Conservation (phyloP, 2,329 filamentous ascomycete species). For the Corinectria fuckeliana region DNA sequence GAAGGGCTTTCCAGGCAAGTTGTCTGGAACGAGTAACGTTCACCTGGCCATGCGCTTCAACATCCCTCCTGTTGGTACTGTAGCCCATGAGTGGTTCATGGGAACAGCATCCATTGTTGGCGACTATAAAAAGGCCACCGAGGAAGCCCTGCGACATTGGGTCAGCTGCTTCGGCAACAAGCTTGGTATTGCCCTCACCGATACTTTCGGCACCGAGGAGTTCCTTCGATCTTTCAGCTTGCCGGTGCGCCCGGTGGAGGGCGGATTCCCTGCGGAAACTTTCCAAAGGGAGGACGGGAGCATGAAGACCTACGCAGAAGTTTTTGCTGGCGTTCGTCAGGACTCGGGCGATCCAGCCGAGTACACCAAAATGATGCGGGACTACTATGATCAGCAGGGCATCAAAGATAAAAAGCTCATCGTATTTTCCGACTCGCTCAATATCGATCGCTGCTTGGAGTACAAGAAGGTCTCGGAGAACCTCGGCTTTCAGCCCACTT, state of each 20-base stretch:
- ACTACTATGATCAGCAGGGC: slow-evolving; percentile 79
- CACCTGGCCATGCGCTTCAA: slow-evolving; percentile 95
- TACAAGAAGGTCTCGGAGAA: slow-evolving; percentile 86
- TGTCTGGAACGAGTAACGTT: slow-evolving; percentile 93
- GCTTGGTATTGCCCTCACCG: slow-evolving; percentile 87
- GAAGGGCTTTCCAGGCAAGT: slow-evolving; percentile 71
- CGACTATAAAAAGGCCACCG: slow-evolving; percentile 84
- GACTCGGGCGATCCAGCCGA: slow-evolving; percentile 86
- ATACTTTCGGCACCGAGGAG: slow-evolving; percentile 91
- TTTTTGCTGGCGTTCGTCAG: slow-evolving; percentile 85
- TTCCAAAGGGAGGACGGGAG: slow-evolving; percentile 49
- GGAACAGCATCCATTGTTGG: slow-evolving; percentile 89
- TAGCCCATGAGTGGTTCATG: slow-evolving; percentile 99
- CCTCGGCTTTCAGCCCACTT: slow-evolving; percentile 82
- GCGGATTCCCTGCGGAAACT: slow-evolving; percentile 50
- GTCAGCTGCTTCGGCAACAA: slow-evolving; percentile 87
- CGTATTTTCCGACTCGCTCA: slow-evolving; percentile 94
- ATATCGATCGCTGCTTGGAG: slow-evolving; percentile 87
- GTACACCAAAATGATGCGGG: slow-evolving; percentile 79
- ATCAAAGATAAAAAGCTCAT: slow-evolving; percentile 85
- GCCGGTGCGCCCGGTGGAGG: slow-evolving; percentile 57
- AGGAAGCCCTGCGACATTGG: slow-evolving; percentile 87
- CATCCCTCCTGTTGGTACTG: slow-evolving; percentile 83
- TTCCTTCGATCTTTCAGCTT: slow-evolving; percentile 86
- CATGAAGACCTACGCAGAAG: slow-evolving; percentile 74